Evolutionary conservation across 1,284 basidiomycete genomes (phyloP).

Genomic region (Irpex sp.): DNA sequence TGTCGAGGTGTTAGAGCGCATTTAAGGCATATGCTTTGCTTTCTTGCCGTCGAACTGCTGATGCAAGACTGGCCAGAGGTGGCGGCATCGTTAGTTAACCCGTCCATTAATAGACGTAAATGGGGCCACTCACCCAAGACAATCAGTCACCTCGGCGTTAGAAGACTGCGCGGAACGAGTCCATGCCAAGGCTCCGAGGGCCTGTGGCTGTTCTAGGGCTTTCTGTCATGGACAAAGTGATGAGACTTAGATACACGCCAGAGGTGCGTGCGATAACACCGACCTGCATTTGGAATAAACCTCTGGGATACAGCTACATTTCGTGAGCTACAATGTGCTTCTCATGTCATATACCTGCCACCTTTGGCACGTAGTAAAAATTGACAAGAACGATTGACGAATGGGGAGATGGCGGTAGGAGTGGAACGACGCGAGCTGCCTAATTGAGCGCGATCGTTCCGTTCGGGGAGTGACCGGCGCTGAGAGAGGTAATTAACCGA

Average conservation of each 20-base stretch:
- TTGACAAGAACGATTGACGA: background rate
- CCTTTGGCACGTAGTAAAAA: background rate
- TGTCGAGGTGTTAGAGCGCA: background rate
- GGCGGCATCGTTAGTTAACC: background rate
- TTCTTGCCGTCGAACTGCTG: background rate
- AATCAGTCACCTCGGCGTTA: too few species aligned
- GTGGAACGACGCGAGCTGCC: slow-evolving; percentile 10
- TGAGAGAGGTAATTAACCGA: slow-evolving; percentile 1
- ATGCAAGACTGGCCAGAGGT: background rate
- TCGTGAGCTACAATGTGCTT: background rate
- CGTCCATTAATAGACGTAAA: too few species aligned
- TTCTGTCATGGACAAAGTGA: too few species aligned
- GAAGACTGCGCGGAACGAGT: too few species aligned
- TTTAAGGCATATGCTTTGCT: background rate
- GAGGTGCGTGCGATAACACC: background rate
- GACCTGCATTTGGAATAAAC: background rate
- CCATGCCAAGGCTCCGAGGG: too few species aligned
- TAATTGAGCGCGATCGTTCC: slow-evolving; percentile 4
- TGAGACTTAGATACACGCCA: background rate
- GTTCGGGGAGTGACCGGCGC: background rate
- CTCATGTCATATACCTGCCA: background rate
- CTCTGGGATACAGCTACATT: background rate
- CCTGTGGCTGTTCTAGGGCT: too few species aligned
- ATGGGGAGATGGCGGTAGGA: background rate
- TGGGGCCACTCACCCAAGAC: too few species aligned